A percentile compares a stretch with the other conserved stretches of the same genome.
Evolutionary conservation across 2,329 filamentous ascomycete genomes (phyloP).

Genomic region (Verticillium zaregamsianum): DNA sequence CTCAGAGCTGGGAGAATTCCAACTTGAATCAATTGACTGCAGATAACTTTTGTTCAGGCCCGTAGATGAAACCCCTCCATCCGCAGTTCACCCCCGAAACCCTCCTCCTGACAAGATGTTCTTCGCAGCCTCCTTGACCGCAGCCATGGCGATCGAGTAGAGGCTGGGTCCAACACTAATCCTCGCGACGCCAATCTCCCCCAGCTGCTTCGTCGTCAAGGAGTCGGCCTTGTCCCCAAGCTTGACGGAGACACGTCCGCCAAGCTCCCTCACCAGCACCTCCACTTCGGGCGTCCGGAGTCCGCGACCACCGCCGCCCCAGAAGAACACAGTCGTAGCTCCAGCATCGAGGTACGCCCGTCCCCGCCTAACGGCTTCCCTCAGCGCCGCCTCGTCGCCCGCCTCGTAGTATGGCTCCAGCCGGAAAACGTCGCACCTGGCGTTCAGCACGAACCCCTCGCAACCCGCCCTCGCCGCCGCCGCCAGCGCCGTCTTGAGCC

Average conservation of each 20-base stretch:
- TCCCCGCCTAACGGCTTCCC: conserved; percentile 48
- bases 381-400: conserved; percentile 29
- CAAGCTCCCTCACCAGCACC: conserved; percentile 41
- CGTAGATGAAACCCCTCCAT: too few species aligned
- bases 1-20: too few species aligned
- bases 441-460: conserved; percentile 53
- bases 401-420: conserved; percentile 21
- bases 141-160: conserved; percentile 34
- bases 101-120: conserved; percentile 22
- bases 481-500: conserved; percentile 37
- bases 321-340: conserved; percentile 57
- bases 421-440: conserved; percentile 50
- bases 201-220: conserved; percentile 39
- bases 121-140: conserved; percentile 27
- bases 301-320: conserved; percentile 43
- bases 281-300: conserved; percentile 41
- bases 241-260: conserved; percentile 45
- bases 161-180: conserved; percentile 50
- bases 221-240: conserved; percentile 29
- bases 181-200: conserved; percentile 46
- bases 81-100: conserved; percentile 2
- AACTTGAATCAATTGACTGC: too few species aligned
- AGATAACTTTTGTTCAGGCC: too few species aligned
- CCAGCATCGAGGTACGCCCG: conserved; percentile 54
- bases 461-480: conserved; percentile 43